phyloP scores from a whole-genome alignment of 768 basidiomycete species.

The Mycena rebaudengoi region DNA sequence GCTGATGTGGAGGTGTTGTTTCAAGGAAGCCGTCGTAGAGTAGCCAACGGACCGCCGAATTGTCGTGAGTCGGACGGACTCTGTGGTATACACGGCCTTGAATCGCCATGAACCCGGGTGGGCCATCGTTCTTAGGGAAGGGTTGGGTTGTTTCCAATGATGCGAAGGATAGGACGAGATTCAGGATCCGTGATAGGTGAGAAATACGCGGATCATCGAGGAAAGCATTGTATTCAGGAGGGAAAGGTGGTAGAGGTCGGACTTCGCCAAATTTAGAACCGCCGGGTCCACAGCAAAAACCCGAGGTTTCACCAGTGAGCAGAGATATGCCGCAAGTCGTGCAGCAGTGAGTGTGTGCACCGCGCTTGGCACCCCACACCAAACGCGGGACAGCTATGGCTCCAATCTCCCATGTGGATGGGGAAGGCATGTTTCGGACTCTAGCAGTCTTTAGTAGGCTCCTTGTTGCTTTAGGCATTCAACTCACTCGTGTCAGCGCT shows the following conservation, averaged over 20 bases:
- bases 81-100: constrained; percentile 33
- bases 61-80: constrained; percentile 24
- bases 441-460: not conserved
- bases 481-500: not conserved
- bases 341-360: not conserved
- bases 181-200: constrained; percentile 29
- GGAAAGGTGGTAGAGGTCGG: constrained; percentile 28
- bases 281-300: not conserved
- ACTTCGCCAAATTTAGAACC: constrained; percentile 12
- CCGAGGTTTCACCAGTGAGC: not conserved
- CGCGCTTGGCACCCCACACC: not conserved
- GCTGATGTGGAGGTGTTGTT: not conserved
- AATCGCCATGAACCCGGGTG: constrained; percentile 22
- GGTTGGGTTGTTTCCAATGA: constrained; percentile 25
- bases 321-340: not conserved
- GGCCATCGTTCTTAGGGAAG: constrained; percentile 19
- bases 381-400: not conserved
- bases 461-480: not conserved
- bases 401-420: not conserved
- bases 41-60: constrained; percentile 33
- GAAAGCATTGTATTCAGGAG: constrained; percentile 24
- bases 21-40: constrained; percentile 26
- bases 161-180: constrained; percentile 35
- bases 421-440: not conserved
- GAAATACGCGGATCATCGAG: constrained; percentile 28